Evolutionary conservation across 2,329 filamentous ascomycete species (phyloP).

Genomic region (Aphanoascus verrucosus): DNA sequence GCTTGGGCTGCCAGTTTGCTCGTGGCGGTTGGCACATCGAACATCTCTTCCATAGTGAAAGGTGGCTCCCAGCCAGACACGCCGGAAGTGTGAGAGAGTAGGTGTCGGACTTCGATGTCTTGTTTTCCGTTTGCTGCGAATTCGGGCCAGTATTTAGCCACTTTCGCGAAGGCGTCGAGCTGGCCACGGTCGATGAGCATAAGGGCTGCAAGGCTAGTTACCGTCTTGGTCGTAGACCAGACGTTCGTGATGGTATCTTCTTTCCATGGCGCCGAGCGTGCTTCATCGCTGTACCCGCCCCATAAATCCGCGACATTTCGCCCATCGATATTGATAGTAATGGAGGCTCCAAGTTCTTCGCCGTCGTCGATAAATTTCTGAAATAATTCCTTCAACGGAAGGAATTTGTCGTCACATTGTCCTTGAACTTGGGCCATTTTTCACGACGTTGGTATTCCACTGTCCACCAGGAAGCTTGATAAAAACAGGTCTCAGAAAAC

Average conservation of each 20-base stretch:
- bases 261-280: conserved; percentile 27
- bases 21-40: conserved; percentile 23
- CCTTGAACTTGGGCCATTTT: no score
- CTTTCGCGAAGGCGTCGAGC: conserved; percentile 29
- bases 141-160: conserved; percentile 40
- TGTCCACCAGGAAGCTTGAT: no score
- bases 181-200: conserved; percentile 34
- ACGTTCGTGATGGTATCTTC: conserved; percentile 34
- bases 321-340: conserved; percentile 18
- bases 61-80: conserved; percentile 28
- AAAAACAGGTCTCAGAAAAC: no score
- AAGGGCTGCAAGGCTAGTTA: conserved; percentile 30
- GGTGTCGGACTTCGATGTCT: conserved; percentile 31
- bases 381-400: no score
- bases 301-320: conserved; percentile 37
- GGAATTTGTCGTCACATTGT: no score
- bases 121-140: conserved; percentile 37
- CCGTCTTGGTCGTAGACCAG: conserved; percentile 35
- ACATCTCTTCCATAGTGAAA: conserved; percentile 26
- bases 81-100: conserved; percentile 34
- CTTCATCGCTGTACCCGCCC: conserved; percentile 32
- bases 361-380: no score
- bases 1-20: conserved; percentile 32
- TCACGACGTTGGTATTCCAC: no score
- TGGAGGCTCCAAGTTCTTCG: no score